These are phyloP conservation scores for Lasiodiplodia theobromae DNA, from an alignment of 2,329 filamentous ascomycete genomes.

Conservation along the genomic window DNA sequence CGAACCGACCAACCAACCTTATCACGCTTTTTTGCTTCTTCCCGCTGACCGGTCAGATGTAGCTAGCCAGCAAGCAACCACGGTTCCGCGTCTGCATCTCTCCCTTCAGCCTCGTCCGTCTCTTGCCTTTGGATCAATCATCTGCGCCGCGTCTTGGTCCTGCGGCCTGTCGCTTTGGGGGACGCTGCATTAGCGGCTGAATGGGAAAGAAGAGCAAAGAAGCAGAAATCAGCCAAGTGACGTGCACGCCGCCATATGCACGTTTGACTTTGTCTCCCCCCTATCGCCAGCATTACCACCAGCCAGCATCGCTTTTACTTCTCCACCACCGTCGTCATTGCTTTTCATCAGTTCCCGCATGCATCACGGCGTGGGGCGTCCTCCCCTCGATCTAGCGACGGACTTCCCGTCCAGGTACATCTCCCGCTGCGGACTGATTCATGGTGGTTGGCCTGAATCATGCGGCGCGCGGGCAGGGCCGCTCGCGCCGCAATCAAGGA, in stretches of 20 bases:
- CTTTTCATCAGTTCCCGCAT: background rate
- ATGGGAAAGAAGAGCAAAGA: no score
- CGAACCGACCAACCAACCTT: background rate
- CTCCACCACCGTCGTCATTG: no score
- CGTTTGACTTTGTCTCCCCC: no score
- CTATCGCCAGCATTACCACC: no score
- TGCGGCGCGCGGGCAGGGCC: background rate
- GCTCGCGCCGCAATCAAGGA: no score
- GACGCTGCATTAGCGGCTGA: no score
- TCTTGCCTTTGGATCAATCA: no score
- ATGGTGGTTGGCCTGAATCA: background rate
- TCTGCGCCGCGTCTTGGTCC: background rate
- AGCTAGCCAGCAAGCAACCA: background rate
- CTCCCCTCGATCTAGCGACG: background rate
- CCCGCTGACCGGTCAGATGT: background rate
- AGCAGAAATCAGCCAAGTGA: no score
- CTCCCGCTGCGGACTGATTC: background rate
- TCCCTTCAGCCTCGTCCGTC: background rate
- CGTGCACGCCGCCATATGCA: no score
- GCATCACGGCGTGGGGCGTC: no score
- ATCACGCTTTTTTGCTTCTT: background rate
- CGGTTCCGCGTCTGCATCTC: background rate
- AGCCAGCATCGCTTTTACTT: background rate
- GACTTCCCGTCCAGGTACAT: background rate
- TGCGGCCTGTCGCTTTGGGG: background rate